Evolutionary conservation across 2,329 filamentous ascomycete species (phyloP).

Genomic region (Chaetomium sp.): DNA sequence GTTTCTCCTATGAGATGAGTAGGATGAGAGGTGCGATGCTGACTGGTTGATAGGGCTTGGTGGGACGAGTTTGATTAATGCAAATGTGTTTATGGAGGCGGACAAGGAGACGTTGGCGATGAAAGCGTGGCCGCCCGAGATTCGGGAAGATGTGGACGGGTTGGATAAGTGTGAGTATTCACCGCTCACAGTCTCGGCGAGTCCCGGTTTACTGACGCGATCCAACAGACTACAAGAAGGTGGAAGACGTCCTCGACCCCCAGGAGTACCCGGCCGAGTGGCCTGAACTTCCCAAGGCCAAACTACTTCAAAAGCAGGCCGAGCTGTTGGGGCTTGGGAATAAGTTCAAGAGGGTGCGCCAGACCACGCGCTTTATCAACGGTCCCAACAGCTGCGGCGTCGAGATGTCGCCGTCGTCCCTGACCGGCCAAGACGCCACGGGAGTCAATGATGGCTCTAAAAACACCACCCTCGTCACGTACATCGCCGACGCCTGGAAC

Average conservation of each 20-base stretch:
- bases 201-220: not conserved
- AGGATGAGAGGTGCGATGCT: not conserved
- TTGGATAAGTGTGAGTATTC: conserved; percentile 53
- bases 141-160: conserved; percentile 47
- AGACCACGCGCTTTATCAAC: conserved; percentile 65
- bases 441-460: conserved; percentile 70
- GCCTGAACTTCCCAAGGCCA: conserved; percentile 60
- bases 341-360: conserved; percentile 58
- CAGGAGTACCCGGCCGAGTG: conserved; percentile 59
- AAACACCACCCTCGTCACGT: conserved; percentile 66
- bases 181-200: too few species aligned
- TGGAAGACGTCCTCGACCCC: conserved; percentile 60
- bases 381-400: conserved; percentile 66
- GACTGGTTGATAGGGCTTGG: conserved; percentile 54
- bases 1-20: not conserved
- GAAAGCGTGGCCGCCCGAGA: conserved; percentile 61
- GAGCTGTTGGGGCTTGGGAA: conserved; percentile 51
- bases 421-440: conserved; percentile 64
- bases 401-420: conserved; percentile 60
- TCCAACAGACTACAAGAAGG: conserved; percentile 58
- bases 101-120: conserved; percentile 57
- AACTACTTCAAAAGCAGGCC: conserved; percentile 60
- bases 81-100: conserved; percentile 66
- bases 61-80: conserved; percentile 67
- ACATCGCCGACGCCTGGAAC: conserved; percentile 70